A percentile compares a stretch with the other conserved stretches of the same genome.
phyloP scores from a whole-genome alignment of 352 stramenopile species.

The Aphanomyces invadans region DNA sequence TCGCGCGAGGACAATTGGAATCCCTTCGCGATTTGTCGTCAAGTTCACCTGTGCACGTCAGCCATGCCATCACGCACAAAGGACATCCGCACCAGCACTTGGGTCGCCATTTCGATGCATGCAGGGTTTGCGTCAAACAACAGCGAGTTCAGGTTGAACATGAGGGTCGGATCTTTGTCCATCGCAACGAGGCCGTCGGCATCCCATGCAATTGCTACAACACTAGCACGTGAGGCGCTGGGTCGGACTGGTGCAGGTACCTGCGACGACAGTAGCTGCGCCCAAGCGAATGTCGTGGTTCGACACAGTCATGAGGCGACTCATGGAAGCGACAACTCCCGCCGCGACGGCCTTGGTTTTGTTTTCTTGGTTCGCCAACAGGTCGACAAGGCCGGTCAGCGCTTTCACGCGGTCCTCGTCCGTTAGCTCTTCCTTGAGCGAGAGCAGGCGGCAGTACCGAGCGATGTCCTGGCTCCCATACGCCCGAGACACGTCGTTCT shows the following conservation, averaged over 20 bases:
- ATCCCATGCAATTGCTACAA: slow-evolving; percentile 23
- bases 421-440: neutral
- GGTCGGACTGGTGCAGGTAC: neutral
- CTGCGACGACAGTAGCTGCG: slow-evolving; percentile 2
- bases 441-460: slow-evolving; percentile 13
- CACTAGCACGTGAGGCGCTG: neutral
- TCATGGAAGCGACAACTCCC: slow-evolving; percentile 1
- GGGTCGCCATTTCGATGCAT: neutral
- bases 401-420: slow-evolving; percentile 1
- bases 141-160: slow-evolving; percentile 22
- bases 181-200: neutral
- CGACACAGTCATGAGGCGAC: slow-evolving; percentile 11
- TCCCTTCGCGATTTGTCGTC: slow-evolving; percentile 5
- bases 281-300: neutral
- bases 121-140: slow-evolving; percentile 1
- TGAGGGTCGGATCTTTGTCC: slow-evolving; percentile 18
- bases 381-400: slow-evolving; percentile 1
- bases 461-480: slow-evolving; percentile 8
- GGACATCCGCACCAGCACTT: neutral
- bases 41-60: slow-evolving; percentile 17
- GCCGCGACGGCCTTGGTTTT: slow-evolving; percentile 20
- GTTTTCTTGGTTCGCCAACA: slow-evolving; percentile 15
- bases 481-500: slow-evolving; percentile 5
- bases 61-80: too few relatives aligned
- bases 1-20: slow-evolving; percentile 1